phyloP scores from a whole-genome alignment of 108 stramenopile genomes.

The Cyclostephanos tholiformis region DNA sequence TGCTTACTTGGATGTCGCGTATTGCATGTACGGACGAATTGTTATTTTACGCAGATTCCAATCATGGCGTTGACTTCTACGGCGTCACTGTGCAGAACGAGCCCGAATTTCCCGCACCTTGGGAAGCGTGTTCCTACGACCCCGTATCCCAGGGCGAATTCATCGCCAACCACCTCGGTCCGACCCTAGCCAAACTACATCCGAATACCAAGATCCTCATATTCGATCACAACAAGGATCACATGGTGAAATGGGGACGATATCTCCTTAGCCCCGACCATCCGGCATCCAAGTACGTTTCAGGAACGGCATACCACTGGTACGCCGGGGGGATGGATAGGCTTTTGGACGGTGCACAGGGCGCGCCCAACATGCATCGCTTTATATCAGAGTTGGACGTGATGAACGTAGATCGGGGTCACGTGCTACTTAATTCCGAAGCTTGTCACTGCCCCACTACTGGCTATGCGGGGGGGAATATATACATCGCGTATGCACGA shows the following conservation, averaged over 20 bases:
- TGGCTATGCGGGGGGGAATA: slow-evolving; percentile 73
- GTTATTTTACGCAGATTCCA: slow-evolving; percentile 54
- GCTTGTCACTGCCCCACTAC: slow-evolving; percentile 84
- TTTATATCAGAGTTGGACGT: slow-evolving; percentile 51
- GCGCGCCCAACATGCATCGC: slow-evolving; percentile 80
- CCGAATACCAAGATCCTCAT: slow-evolving; percentile 86
- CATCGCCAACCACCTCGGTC: slow-evolving; percentile 88
- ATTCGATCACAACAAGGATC: slow-evolving; percentile 98
- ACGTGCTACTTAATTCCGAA: slow-evolving; percentile 70
- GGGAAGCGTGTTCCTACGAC: slow-evolving; percentile 95
- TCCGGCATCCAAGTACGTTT: slow-evolving; percentile 71
- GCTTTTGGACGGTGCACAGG: slow-evolving; percentile 88
- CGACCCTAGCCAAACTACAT: slow-evolving; percentile 69
- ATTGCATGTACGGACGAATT: no score
- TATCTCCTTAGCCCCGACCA: slow-evolving; percentile 50
- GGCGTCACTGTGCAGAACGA: slow-evolving; percentile 93
- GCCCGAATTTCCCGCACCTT: slow-evolving; percentile 95
- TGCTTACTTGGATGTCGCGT: no score
- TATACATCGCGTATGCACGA: slow-evolving; percentile 74
- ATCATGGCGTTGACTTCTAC: slow-evolving; percentile 67
- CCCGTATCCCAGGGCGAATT: slow-evolving; percentile 74
- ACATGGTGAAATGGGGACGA: slow-evolving; percentile 76
- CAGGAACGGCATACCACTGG: slow-evolving; percentile 96
- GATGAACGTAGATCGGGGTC: slow-evolving; percentile 41
- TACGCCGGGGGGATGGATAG: slow-evolving; percentile 90